Conservation (phyloP, 768 basidiomycete genomes). For the Sarcodon aspratus region DNA sequence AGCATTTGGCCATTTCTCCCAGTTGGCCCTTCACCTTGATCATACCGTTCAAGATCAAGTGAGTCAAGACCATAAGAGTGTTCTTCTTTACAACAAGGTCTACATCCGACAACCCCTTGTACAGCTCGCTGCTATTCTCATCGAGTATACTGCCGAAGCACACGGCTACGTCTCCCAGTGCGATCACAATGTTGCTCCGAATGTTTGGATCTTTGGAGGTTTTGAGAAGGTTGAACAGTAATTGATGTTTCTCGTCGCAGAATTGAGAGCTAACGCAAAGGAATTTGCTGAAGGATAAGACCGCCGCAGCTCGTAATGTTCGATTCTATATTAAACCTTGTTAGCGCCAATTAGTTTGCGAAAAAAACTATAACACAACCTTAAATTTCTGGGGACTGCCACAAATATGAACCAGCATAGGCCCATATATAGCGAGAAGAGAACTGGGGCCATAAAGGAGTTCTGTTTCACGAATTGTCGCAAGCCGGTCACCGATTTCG, state of each 20-base stretch:
- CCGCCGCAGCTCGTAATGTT: slow-evolving; percentile 78
- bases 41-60: slow-evolving; percentile 97
- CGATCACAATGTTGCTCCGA: slow-evolving; percentile 94
- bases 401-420: slow-evolving; percentile 84
- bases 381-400: slow-evolving; percentile 87
- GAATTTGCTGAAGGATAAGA: slow-evolving; percentile 87
- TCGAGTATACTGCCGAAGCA: slow-evolving; percentile 97
- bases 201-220: slow-evolving; percentile 84
- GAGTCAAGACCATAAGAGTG: slow-evolving; percentile 96
- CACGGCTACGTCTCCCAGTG: slow-evolving; percentile 93
- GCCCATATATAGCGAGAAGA: slow-evolving; percentile 76
- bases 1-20: slow-evolving; percentile 99
- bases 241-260: slow-evolving; percentile 79
- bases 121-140: slow-evolving; percentile 92
- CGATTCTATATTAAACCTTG: slow-evolving; percentile 45
- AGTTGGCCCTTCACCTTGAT: slow-evolving; percentile 99
- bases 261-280: slow-evolving; percentile 92
- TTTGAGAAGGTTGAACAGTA: slow-evolving; percentile 92
- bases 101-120: slow-evolving; percentile 83
- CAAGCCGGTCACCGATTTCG: slow-evolving; percentile 91
- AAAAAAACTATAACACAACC: slow-evolving; percentile 27
- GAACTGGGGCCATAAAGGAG: slow-evolving; percentile 77
- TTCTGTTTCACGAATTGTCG: slow-evolving; percentile 75
- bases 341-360: background rate
- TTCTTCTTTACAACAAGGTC: slow-evolving; percentile 96